A percentile compares a stretch with the other conserved stretches of the same genome.
phyloP scores from a whole-genome alignment of 2,329 filamentous ascomycete species.

The Scolecobasidium constrictum region DNA sequence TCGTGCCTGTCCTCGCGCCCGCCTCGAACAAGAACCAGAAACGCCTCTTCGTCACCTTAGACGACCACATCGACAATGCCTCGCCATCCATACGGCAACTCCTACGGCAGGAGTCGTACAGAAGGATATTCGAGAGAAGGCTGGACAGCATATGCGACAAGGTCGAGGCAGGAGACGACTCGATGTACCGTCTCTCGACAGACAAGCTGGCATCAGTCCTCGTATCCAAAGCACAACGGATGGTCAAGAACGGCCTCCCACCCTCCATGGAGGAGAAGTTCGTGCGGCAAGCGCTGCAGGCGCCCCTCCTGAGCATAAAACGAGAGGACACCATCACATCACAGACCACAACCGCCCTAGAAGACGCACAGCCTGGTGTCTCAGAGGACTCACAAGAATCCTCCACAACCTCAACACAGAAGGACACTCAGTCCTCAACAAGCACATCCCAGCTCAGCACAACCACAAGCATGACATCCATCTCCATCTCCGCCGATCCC shows the following conservation, averaged over 20 bases:
- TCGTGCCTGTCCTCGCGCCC: slow-evolving; percentile 59
- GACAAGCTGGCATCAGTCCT: slow-evolving; percentile 57
- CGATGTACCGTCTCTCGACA: slow-evolving; percentile 60
- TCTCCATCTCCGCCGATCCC: slow-evolving; percentile 7
- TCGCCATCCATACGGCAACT: slow-evolving; percentile 50
- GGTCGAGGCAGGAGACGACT: slow-evolving; percentile 70
- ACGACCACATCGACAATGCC: slow-evolving; percentile 58
- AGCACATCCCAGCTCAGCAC: slow-evolving; percentile 16
- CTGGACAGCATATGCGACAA: slow-evolving; percentile 67
- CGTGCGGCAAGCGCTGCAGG: slow-evolving; percentile 62
- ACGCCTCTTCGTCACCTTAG: slow-evolving; percentile 55
- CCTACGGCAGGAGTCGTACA: slow-evolving; percentile 32
- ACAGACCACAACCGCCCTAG: slow-evolving; percentile 1
- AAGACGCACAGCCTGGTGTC: slow-evolving; percentile 11
- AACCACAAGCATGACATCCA: slow-evolving; percentile 21
- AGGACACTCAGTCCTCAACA: neutral
- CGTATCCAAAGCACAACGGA: slow-evolving; percentile 58
- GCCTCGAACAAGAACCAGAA: slow-evolving; percentile 36
- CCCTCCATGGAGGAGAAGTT: slow-evolving; percentile 78
- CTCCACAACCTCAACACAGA: neutral
- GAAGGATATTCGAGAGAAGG: slow-evolving; percentile 44
- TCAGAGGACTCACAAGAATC: slow-evolving; percentile 16
- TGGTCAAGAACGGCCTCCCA: slow-evolving; percentile 57
- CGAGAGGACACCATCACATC: slow-evolving; percentile 39
- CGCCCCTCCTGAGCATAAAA: slow-evolving; percentile 60